These are phyloP conservation scores for Rhizopogon vinicolor DNA, from an alignment of 768 basidiomycete genomes.

Conservation along the genomic window DNA sequence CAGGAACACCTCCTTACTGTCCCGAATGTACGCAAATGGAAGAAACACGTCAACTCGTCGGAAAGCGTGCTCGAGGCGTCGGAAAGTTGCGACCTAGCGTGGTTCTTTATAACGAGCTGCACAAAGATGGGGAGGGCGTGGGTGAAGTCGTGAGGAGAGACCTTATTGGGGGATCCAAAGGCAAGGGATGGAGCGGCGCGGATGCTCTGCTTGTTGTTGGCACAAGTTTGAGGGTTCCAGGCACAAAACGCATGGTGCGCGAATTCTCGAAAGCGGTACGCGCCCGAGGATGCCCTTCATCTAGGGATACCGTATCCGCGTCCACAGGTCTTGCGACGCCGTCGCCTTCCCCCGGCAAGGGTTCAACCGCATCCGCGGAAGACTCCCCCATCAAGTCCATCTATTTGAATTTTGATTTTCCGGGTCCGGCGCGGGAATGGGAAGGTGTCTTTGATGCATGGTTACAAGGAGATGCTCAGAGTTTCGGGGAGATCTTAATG, in stretches of 20 bases:
- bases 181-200: conserved; percentile 66
- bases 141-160: conserved; percentile 82
- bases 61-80: conserved; percentile 75
- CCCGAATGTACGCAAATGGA: conserved; percentile 74
- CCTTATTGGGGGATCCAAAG: conserved; percentile 63
- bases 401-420: conserved; percentile 86
- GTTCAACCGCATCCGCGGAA: conserved; percentile 34
- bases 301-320: conserved; percentile 24
- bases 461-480: conserved; percentile 85
- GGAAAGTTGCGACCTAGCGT: conserved; percentile 84
- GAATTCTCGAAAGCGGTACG: conserved; percentile 81
- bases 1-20: conserved; percentile 68
- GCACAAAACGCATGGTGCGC: conserved; percentile 87
- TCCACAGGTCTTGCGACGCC: conserved; percentile 35
- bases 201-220: conserved; percentile 88
- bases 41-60: conserved; percentile 62
- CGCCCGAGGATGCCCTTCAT: conserved; percentile 37
- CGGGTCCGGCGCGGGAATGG: conserved; percentile 82
- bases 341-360: conserved; percentile 43
- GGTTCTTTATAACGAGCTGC: conserved; percentile 86
- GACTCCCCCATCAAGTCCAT: conserved; percentile 59
- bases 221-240: conserved; percentile 84
- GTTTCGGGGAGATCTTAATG: conserved; percentile 59
- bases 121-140: conserved; percentile 83
- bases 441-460: conserved; percentile 88